phyloP scores from a whole-genome alignment of 75 land plant genomes.

The Cryptomeria japonica region DNA sequence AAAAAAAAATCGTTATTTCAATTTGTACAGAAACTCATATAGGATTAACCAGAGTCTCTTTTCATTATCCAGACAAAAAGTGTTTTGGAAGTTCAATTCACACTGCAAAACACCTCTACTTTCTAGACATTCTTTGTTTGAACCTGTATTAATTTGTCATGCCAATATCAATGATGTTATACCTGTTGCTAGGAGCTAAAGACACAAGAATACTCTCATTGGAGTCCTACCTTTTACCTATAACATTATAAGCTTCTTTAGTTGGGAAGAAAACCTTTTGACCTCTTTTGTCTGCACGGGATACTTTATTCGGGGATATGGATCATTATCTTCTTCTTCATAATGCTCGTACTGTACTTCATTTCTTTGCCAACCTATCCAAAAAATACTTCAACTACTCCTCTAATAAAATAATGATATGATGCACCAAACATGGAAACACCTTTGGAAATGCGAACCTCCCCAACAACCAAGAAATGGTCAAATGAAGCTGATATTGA shows the following conservation, averaged over 20 bases:
- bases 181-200: neutral
- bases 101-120: too few species aligned
- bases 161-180: neutral
- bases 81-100: too few species aligned
- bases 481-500: neutral
- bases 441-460: neutral
- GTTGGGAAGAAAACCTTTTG: neutral
- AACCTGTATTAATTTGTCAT: too few species aligned
- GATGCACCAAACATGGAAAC: neutral
- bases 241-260: too few species aligned
- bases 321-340: neutral
- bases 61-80: neutral
- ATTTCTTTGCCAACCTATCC: neutral
- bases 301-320: neutral
- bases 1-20: neutral
- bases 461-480: neutral
- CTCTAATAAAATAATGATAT: neutral
- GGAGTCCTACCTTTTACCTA: neutral
- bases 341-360: neutral
- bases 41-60: neutral
- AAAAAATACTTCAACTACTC: neutral
- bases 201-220: neutral
- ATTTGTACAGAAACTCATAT: neutral
- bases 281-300: neutral
- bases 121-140: too few species aligned